Evolutionary conservation across 1,284 basidiomycete species (phyloP), one percentile per base, ranked within the genome.

Genomic region (Marasmius sp.): DNA sequence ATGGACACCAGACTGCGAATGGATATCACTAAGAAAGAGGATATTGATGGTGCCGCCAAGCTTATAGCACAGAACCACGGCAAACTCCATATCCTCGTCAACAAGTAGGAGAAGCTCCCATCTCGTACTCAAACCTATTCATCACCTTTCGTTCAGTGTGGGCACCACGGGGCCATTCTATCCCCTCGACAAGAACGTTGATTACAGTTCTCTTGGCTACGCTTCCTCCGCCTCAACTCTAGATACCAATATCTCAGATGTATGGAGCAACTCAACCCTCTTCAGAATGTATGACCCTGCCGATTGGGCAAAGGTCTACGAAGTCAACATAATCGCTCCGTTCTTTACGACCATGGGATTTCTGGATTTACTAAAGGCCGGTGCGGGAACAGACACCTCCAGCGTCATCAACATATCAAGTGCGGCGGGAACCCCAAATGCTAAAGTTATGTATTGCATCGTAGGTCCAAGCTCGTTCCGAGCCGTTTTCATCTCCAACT

Each of bases 21-120:
- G 56, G 56, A 58, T 33, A 22, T 58, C 12, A 58, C 41, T 7
- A 39, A 48, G 14, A 58, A 58, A 48, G 34, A 47, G 10, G 36
- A 36, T 10, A 48, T 58, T 45, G 18, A 7, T 36, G 22, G 48
- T 18, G 56, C 56, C 5, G 14, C 34, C 9, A 20, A 45, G 41
- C 7, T 8, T 16, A 41, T 58, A 36, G 56, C 22, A 20, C 33
- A 58, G 48, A 22, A 11, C 2, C 41, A 58, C 7, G 34, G 47
- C 10, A 58, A 58, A 18, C n/a, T 58, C 10, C 14, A 58, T 49
- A 49, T 58, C n/a, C 41, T 58, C 8, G 56, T 58, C 7, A 58
- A 58, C 18, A 58, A 58, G 56, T 58, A n/a, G 41, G 34, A 16
- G 16, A 27, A 12, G 14, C n/a, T n/a, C n/a, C n/a, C n/a, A n/a